Evolutionary conservation across 345 rosid genomes (phyloP), one percentile per base, ranked within the genome.

Genomic region (Stellera chamaejasme): DNA sequence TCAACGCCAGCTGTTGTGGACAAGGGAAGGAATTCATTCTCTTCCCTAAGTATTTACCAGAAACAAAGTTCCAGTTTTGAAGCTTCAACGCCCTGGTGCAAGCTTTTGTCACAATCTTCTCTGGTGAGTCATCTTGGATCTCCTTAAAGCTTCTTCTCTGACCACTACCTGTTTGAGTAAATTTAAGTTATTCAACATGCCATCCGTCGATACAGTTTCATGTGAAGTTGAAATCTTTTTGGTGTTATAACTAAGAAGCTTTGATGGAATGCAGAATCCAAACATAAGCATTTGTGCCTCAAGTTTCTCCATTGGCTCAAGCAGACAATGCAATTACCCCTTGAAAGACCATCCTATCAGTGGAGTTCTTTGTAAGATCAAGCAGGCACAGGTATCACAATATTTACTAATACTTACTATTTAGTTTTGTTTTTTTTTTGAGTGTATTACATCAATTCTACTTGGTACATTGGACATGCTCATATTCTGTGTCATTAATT

Each of bases 61-160:
- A 85, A 81, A 71, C 78, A 72, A 32, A 79, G 63, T 44, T 59
- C 68, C 6, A 62, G 43, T 53, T 68, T 65, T 3, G 79, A 76
- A 52, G 58, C 78, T 7, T 57, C 83, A 11, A 26, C 66, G 4
- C 87, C 94, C 13, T 85, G 96, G 98, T 80, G 90, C 62, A 77
- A 72, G 62, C 88, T 91, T 59, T 70, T 91, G 10, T 70, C 98
- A 15, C 88, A 85, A 72, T 83, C 81, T 59, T 83, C 71, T 3
- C 86, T 77, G 98, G 97, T 84, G 59, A 56, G 45, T 61, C 23
- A 27, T 49, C 15, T 49, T 49, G 5, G 12, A 44, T 32, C 7
- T 47, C 28, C 47, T 12, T 32, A 47, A 28, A 27, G 23, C 8
- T 48, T 11, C 26, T 13, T 61, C 25, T 61, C 43, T 51, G 11